These are phyloP conservation scores for Coniochaeta sp. DNA, from an alignment of 2,329 filamentous ascomycete genomes.

Conservation along the genomic window DNA sequence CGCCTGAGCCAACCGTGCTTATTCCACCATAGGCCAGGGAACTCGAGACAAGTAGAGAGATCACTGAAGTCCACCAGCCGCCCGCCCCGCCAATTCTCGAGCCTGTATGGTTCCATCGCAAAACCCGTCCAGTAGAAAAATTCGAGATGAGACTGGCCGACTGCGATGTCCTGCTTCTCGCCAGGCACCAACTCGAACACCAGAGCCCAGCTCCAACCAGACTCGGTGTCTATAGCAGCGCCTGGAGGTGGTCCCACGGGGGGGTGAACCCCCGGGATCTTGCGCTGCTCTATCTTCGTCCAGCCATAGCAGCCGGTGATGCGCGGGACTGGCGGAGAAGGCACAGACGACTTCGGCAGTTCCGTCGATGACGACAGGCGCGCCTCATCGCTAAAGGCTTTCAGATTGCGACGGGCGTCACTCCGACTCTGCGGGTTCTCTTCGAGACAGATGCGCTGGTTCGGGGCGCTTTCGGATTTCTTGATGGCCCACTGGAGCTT, in stretches of 20 bases:
- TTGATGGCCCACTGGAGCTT: neutral
- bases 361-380: neutral
- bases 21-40: no score
- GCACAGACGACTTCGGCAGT: neutral
- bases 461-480: neutral
- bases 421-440: neutral
- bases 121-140: constrained; percentile 2
- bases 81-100: constrained; percentile 2
- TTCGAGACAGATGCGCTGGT: neutral
- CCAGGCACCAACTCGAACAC: neutral
- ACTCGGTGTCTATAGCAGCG: neutral
- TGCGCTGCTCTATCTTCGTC: neutral
- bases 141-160: constrained; percentile 1
- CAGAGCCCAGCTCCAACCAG: neutral
- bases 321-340: neutral
- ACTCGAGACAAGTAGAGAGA: no score
- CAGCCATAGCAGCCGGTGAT: neutral
- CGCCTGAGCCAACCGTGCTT: no score
- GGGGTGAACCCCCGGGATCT: neutral
- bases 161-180: neutral
- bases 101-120: neutral
- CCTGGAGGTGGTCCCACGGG: no score
- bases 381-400: neutral
- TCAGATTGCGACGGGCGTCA: neutral
- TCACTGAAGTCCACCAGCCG: constrained; percentile 1